Percentiles rank a stretch among this genome's conserved stretches.
These are phyloP conservation scores for Wakefieldia striispora DNA, from an alignment of 768 basidiomycete genomes.

Conservation along the genomic window DNA sequence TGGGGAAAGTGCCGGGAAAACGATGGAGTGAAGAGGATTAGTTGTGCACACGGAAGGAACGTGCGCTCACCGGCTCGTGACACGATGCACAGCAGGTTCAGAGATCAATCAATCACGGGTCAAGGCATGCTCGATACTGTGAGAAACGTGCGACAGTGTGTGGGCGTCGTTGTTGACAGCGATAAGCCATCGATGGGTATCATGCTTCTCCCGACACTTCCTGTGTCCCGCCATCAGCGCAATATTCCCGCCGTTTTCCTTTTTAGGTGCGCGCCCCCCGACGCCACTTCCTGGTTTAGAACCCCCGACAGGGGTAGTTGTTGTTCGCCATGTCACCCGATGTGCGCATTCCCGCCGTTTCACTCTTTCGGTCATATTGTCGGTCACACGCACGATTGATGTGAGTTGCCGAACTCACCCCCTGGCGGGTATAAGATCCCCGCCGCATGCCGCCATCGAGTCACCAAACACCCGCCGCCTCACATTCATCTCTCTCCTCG, in stretches of 20 bases:
- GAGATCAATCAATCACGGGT: too few species aligned
- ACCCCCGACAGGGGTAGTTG: conserved; percentile 12
- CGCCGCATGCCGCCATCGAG: conserved; percentile 9
- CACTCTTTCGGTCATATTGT: conserved; percentile 11
- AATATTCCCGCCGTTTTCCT: conserved; percentile 20
- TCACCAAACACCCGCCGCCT: conserved; percentile 19
- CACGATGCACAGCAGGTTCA: too few species aligned
- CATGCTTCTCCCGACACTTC: conserved; percentile 17
- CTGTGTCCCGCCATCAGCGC: conserved; percentile 22
- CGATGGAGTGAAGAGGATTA: too few species aligned
- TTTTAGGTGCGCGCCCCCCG: conserved; percentile 11
- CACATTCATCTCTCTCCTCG: conserved; percentile 11
- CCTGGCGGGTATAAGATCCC: conserved; percentile 28
- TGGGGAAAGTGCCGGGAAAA: too few species aligned
- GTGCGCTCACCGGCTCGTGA: too few species aligned
- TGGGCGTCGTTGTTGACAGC: conserved; percentile 10
- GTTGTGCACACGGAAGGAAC: too few species aligned
- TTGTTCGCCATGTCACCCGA: conserved; percentile 16
- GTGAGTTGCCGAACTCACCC: conserved; percentile 21
- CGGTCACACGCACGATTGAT: conserved; percentile 13
- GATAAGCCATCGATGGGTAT: conserved; percentile 21
- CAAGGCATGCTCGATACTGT: not conserved
- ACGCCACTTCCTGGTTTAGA: conserved; percentile 23
- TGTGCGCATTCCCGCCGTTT: conserved; percentile 29
- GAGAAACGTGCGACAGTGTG: conserved; percentile 15